Evolutionary conservation across 805 yeast species (phyloP), one percentile per base, ranked within the genome.

Genomic region (Ogataea pini): DNA sequence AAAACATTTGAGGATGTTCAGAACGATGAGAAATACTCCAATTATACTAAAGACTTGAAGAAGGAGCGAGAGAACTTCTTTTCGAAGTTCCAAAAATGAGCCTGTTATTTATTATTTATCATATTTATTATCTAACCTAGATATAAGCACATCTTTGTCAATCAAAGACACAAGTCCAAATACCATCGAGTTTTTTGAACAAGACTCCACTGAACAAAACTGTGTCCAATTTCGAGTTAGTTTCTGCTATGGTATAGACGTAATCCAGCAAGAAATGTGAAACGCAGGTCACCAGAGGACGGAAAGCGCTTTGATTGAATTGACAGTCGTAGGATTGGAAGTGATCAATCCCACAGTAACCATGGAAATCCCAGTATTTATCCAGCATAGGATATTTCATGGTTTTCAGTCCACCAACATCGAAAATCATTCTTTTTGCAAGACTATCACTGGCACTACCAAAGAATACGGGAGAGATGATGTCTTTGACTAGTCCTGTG

Each of bases 381-480:
- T 62, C 57, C 7, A 62, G 52, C 1, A 75, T 71, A 0, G 79
- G 69, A 10, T 49, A 48, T 1, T 55, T 49, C 14, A 68, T 54
- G 0, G 60, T 46, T 37, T 68, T 66, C 10, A 75, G 44, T 24
- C 63, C 63, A n/a, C 44, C 44, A 9, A 50, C 49, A 7, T 48
- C 34, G 1, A 55, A 27, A 18, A 62, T 29, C 18, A 62, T 29
- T 36, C 85, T 62, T 38, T 63, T 59, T 4, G 71, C 50, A 38
- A 83, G 51, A 4, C 69, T 68, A 36, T 73, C 74, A 6, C 80
- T 78, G 20, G 80, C 72, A 16, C 77, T 70, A 24, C 79, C 82
- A 55, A 85, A 74, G 45, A 84, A 64, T 8, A 78, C 74, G 4
- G 82, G 77, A 0, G 86, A 77, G 22, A 81, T 78, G 59, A 86